These are phyloP conservation scores for Eucalyptus marginata DNA, from an alignment of 345 rosid species.

Conservation along the genomic window DNA sequence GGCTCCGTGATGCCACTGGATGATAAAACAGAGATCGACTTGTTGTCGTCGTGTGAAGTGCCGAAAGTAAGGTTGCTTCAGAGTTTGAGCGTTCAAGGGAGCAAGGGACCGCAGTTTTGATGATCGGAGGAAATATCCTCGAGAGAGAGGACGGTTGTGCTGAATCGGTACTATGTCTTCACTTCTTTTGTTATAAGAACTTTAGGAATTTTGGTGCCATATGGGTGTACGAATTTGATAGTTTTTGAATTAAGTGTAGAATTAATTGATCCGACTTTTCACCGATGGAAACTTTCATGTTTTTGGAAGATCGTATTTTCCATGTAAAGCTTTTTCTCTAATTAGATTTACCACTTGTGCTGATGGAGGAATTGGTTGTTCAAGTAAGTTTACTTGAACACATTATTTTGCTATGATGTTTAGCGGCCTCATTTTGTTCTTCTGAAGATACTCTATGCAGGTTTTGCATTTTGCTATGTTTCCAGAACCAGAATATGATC, in stretches of 20 bases:
- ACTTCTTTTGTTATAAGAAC: not conserved
- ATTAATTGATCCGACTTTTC: too few species aligned
- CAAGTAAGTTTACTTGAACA: not conserved
- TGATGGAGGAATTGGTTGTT: not conserved
- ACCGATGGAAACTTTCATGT: too few species aligned
- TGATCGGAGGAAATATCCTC: not conserved
- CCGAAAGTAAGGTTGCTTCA: conserved; percentile 67
- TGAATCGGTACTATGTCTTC: not conserved
- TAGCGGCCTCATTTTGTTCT: not conserved
- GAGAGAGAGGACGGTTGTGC: not conserved
- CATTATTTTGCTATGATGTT: not conserved
- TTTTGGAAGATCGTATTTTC: too few species aligned
- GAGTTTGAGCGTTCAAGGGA: conserved; percentile 47
- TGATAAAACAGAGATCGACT: too few species aligned
- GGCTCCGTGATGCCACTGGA: too few species aligned
- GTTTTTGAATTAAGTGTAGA: too few species aligned
- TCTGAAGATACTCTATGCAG: conserved; percentile 18
- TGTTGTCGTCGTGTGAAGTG: conserved; percentile 48
- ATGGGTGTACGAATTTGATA: too few species aligned
- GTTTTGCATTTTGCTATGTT: conserved; percentile 52
- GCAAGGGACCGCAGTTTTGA: conserved; percentile 65
- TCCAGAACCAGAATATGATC: too few species aligned
- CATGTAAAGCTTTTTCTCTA: too few species aligned
- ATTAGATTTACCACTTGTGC: not conserved
- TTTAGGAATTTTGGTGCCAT: not conserved